These are phyloP conservation scores for Citeromyces nyonsensis DNA, from an alignment of 805 yeast genomes.

Conservation along the genomic window DNA sequence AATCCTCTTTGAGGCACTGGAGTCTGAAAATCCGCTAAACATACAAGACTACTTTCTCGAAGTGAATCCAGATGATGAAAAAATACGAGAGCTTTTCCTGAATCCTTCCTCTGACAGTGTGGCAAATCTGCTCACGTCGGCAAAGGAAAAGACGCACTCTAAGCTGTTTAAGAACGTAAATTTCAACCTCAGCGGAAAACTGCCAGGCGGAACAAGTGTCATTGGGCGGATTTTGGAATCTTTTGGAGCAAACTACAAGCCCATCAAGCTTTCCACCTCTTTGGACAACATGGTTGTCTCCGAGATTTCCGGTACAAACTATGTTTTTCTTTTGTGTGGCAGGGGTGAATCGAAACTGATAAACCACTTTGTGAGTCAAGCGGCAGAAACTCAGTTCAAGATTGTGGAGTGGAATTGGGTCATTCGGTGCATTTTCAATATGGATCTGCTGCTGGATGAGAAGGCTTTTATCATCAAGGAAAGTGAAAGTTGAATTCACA, in stretches of 20 bases:
- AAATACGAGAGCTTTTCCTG: slow-evolving; percentile 16
- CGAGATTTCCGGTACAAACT: slow-evolving; percentile 5
- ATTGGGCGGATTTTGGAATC: slow-evolving; percentile 39
- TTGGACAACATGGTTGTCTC: slow-evolving; percentile 6
- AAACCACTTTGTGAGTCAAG: slow-evolving; percentile 11
- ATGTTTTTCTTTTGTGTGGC: slow-evolving; percentile 7
- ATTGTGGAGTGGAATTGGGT: slow-evolving; percentile 56
- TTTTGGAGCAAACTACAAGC: slow-evolving; percentile 30
- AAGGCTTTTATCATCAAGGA: slow-evolving; percentile 1
- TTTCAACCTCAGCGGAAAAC: slow-evolving; percentile 38
- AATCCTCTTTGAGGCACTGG: slow-evolving; percentile 31
- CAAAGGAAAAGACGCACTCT: slow-evolving; percentile 7
- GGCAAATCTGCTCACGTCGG: slow-evolving; percentile 5
- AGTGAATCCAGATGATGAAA: slow-evolving; percentile 17
- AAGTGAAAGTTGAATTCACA: neutral
- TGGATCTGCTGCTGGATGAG: slow-evolving; percentile 12
- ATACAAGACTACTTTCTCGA: slow-evolving; percentile 12
- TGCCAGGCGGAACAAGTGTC: slow-evolving; percentile 45
- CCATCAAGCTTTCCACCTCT: neutral
- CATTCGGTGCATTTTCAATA: slow-evolving; percentile 34
- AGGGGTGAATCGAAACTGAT: slow-evolving; percentile 16
- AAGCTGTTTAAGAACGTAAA: slow-evolving; percentile 28
- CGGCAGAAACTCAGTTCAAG: slow-evolving; percentile 11
- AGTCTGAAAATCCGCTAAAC: slow-evolving; percentile 10
- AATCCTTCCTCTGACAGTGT: slow-evolving; percentile 8